Percentiles rank a stretch among this genome's conserved stretches.
Conservation (phyloP, 257 asterid species). For the Cruciata laevipes region DNA sequence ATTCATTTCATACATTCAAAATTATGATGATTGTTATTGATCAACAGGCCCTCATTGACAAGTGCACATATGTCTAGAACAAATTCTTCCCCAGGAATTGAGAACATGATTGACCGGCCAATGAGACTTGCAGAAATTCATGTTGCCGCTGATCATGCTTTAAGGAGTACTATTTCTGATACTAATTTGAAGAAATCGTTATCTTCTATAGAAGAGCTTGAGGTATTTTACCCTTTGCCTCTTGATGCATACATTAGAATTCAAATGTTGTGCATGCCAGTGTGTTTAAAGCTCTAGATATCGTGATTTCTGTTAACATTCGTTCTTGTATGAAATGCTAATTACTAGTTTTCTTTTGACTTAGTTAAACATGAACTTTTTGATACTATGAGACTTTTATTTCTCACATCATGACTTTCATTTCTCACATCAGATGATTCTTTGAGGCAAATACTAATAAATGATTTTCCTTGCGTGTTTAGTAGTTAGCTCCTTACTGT, state of each 20-base stretch:
- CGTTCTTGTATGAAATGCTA: neutral
- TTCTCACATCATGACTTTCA: neutral
- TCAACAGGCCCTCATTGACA: constrained; percentile 59
- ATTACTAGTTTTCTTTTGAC: neutral
- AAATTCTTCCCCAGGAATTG: constrained; percentile 81
- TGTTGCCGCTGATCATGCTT: constrained; percentile 95
- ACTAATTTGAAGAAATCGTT: constrained; percentile 57
- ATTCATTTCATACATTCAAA: constrained; percentile 2
- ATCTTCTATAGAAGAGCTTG: constrained; percentile 76
- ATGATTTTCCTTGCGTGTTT: no score
- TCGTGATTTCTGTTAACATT: neutral
- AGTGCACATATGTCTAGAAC: constrained; percentile 68
- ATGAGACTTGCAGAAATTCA: constrained; percentile 93
- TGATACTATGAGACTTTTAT: neutral
- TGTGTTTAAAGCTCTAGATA: neutral
- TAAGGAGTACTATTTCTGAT: constrained; percentile 68
- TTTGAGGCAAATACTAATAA: neutral
- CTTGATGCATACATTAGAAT: constrained; percentile 4
- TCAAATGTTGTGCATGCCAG: neutral
- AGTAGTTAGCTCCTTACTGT: neutral
- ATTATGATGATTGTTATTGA: constrained; percentile 33
- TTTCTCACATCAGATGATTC: neutral
- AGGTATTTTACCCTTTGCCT: constrained; percentile 42
- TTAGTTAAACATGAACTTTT: neutral
- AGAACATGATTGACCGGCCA: constrained; percentile 73